Evolutionary conservation across 352 stramenopile species (phyloP), one percentile per base, ranked within the genome.

Genomic region (Phytophthora chlamydospora): DNA sequence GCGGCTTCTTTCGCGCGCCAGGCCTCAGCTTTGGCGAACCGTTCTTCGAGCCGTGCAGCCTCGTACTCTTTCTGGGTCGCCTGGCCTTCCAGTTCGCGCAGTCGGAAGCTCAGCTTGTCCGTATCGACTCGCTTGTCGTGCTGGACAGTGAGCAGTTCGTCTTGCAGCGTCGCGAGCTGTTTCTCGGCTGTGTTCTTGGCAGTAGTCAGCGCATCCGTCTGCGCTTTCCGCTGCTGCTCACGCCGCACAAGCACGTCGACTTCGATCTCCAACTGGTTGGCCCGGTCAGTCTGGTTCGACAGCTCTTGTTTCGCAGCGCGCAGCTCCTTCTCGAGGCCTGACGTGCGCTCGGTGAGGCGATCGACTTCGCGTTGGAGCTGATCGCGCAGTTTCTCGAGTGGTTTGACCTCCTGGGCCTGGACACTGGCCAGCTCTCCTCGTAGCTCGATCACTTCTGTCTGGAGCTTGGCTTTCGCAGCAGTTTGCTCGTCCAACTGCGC

Each of bases 1-100:
- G 71, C 62, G 13, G 69, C 67, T 73, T 85, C 76, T 36, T 83
- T 83, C 11, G 69, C 53, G 8, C 73, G 66, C 76, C 76, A 85
- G 10, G 71, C 52, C 54, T 85, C 76, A 1, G 76, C 76, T 55
- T 76, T 83, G 14, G 63, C 54, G 46, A 83, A 85, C 17, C 64
- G 64, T 49, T 85, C 76, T 55, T 85, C 68, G 7, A 79, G 47
- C 9, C 73, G 67, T 16, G 56, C 50, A 12, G 65, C 48, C 58
- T 87, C 77, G 52, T 87, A 87, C 21, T 87, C 77, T 41, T 79
- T 85, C 52, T 83, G 75, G 0, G 72, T 66, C 41, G 81, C 61
- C 19, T 75, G 64, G 13, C 63, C 77, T 58, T 87, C 77, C 6
- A 87, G 58, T 19, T 84, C 77, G 10, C 75, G 77, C 14, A 79